These are phyloP conservation scores for Aspergillus arachidicola DNA, from an alignment of 2,329 filamentous ascomycete species.

Conservation along the genomic window DNA sequence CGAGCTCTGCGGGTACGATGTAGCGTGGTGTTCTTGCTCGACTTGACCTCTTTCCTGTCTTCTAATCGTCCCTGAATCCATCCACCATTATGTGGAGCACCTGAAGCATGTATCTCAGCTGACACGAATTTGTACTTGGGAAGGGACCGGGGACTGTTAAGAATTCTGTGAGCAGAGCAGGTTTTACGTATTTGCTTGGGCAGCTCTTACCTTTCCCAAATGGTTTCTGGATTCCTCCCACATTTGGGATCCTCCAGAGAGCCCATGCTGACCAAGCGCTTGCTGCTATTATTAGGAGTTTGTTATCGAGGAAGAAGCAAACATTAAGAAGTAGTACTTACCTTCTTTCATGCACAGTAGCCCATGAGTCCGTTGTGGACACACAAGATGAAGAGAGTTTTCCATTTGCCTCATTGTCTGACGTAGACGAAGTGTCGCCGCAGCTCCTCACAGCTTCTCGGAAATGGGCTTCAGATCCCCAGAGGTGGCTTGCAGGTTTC, in stretches of 20 bases:
- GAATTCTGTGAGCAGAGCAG: neutral
- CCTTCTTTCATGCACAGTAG: constrained; percentile 24
- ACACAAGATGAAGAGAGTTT: constrained; percentile 19
- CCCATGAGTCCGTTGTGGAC: constrained; percentile 28
- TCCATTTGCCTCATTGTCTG: constrained; percentile 15
- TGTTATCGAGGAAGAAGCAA: neutral
- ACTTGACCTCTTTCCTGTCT: neutral
- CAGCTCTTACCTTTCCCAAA: constrained; percentile 9
- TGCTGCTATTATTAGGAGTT: constrained; percentile 16
- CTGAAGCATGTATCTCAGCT: neutral
- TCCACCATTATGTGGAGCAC: neutral
- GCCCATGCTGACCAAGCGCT: constrained; percentile 12
- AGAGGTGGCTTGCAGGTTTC: constrained; percentile 16
- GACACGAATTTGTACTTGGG: neutral
- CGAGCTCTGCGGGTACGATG: neutral
- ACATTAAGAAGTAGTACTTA: constrained; percentile 15
- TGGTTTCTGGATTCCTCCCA: neutral
- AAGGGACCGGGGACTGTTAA: neutral
- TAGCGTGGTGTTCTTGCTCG: neutral
- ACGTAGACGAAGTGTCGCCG: constrained; percentile 3
- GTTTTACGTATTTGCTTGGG: neutral
- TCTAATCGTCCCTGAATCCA: neutral
- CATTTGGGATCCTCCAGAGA: neutral
- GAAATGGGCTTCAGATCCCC: constrained; percentile 19
- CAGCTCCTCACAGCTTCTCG: constrained; percentile 4